Conservation (phyloP, 1,139 yeast genomes). For the Scheffersomyces titani region DNA sequence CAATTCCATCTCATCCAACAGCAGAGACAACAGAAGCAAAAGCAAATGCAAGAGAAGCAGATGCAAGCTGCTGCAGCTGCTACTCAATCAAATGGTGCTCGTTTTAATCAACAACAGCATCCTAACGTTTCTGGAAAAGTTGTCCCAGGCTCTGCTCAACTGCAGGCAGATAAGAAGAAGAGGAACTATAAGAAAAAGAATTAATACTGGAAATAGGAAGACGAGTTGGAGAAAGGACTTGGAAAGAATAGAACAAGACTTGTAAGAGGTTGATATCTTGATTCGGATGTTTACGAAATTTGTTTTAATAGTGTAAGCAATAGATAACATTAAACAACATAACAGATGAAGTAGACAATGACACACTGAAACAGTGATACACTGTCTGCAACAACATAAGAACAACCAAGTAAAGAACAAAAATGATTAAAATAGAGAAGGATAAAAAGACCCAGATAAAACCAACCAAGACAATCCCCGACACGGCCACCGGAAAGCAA, state of each 20-base stretch:
- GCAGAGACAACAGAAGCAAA: conserved; percentile 29
- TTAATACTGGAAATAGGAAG: not conserved
- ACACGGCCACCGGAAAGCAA: not conserved
- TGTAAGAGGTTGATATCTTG: not conserved
- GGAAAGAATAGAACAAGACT: not conserved
- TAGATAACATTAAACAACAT: not conserved
- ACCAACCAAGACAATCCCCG: not conserved
- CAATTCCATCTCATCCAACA: conserved; percentile 45
- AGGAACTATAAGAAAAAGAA: conserved; percentile 12
- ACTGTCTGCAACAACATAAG: not conserved
- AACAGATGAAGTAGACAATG: not conserved
- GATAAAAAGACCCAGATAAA: conserved; percentile 1
- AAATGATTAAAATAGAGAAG: not conserved
- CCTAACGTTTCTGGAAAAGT: conserved; percentile 17
- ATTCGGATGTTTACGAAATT: not conserved
- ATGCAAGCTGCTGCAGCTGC: conserved; percentile 14
- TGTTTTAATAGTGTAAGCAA: not conserved
- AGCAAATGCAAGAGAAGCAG: conserved; percentile 12
- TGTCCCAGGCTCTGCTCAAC: conserved; percentile 10
- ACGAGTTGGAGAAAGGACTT: too few relatives aligned
- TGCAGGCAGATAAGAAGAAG: conserved; percentile 13
- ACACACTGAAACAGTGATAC: not conserved
- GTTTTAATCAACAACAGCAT: conserved; percentile 11
- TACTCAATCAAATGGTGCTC: conserved; percentile 6
- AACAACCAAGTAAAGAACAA: not conserved